phyloP scores from a whole-genome alignment of 2,329 filamentous ascomycete genomes.

The Aspergillus felis region DNA sequence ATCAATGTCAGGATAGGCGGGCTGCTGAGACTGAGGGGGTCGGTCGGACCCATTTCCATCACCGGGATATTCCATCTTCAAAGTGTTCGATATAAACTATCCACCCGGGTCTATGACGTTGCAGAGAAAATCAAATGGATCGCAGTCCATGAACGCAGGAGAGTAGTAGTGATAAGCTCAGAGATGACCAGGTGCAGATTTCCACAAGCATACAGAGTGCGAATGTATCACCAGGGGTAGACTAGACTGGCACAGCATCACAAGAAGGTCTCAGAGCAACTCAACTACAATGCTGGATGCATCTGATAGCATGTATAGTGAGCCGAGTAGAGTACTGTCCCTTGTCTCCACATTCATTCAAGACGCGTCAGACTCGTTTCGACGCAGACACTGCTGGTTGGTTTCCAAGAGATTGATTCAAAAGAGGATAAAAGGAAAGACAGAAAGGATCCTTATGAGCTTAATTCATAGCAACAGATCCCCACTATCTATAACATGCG shows the following conservation, averaged over 20 bases:
- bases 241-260: background rate
- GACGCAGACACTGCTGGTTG: constrained; percentile 1
- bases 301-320: background rate
- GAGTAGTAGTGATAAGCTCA: background rate
- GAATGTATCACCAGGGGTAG: background rate
- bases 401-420: background rate
- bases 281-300: background rate
- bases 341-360: background rate
- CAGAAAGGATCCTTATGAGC: background rate
- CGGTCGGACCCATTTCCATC: constrained; percentile 8
- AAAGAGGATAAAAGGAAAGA: background rate
- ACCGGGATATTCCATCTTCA: constrained; percentile 19
- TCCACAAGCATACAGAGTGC: no score
- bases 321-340: background rate
- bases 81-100: background rate
- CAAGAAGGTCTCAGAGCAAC: background rate
- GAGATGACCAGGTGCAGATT: background rate
- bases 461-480: background rate
- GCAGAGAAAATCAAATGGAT: background rate
- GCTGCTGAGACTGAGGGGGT: constrained; percentile 16
- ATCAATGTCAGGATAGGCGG: constrained; percentile 31
- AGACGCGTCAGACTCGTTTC: background rate
- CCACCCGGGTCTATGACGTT: constrained; percentile 2
- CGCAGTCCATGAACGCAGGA: constrained; percentile 1
- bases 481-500: background rate